Percentiles rank a stretch among this genome's conserved stretches.
These are phyloP conservation scores for Huntiella moniliformis DNA, from an alignment of 2,329 filamentous ascomycete genomes.

Conservation along the genomic window DNA sequence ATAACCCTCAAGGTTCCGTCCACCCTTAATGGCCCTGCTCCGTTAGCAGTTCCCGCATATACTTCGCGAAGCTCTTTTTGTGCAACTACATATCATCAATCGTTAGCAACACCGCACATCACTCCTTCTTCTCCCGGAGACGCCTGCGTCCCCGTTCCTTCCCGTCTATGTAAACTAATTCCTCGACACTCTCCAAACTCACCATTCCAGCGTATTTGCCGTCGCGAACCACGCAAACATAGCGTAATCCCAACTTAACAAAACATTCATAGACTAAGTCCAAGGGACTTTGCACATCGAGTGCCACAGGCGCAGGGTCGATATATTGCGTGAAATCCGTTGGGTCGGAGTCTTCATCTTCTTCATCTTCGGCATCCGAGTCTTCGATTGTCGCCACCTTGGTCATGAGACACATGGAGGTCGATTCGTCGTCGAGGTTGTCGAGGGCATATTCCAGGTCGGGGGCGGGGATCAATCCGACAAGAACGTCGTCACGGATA, in stretches of 20 bases:
- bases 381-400: conserved; percentile 44
- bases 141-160: too few species aligned
- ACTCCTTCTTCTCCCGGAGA: too few species aligned
- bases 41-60: conserved; percentile 67
- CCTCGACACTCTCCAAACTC: conserved; percentile 18
- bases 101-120: not conserved
- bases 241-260: conserved; percentile 77
- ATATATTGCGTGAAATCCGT: conserved; percentile 84
- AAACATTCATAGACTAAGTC: conserved; percentile 95
- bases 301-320: conserved; percentile 71
- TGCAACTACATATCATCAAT: conserved; percentile 38
- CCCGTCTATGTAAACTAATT: not conserved
- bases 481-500: conserved; percentile 56
- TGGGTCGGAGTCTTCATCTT: conserved; percentile 29
- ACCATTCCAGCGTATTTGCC: conserved; percentile 81
- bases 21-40: conserved; percentile 16
- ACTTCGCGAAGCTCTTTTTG: conserved; percentile 93
- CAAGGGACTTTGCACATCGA: conserved; percentile 81
- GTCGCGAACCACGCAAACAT: conserved; percentile 73
- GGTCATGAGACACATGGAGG: conserved; percentile 66
- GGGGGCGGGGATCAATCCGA: conserved; percentile 81
- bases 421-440: conserved; percentile 55
- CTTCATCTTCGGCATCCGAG: conserved; percentile 34
- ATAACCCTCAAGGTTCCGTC: not conserved
- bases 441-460: conserved; percentile 89